Conservation (phyloP, 805 yeast species). For the Zygosaccharomyces rouxii region DNA sequence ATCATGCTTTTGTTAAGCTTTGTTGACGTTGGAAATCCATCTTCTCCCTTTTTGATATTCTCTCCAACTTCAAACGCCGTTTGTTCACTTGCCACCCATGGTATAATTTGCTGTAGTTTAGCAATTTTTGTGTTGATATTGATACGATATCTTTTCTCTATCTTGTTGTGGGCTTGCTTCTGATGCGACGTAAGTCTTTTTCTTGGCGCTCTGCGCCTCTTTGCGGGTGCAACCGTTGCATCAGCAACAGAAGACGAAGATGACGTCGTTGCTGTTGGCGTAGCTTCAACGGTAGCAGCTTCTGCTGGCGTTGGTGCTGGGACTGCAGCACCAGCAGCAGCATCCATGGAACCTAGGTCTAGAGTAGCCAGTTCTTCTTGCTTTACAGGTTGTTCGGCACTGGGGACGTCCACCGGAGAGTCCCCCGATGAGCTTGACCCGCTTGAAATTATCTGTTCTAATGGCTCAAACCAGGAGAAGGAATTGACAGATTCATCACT, state of each 20-base stretch:
- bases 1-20: conserved; percentile 63
- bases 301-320: not conserved
- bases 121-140: conserved; percentile 71
- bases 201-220: conserved; percentile 48
- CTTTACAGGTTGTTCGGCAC: not conserved
- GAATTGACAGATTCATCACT: conserved; percentile 11
- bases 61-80: conserved; percentile 51
- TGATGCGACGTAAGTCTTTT: conserved; percentile 55
- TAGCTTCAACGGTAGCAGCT: not conserved
- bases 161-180: conserved; percentile 67
- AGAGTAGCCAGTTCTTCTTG: conserved; percentile 2
- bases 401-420: conserved; percentile 17
- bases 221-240: conserved; percentile 11
- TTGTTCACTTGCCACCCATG: conserved; percentile 59
- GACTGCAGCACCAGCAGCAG: not conserved
- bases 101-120: conserved; percentile 60
- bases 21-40: conserved; percentile 24
- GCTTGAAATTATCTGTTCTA: conserved; percentile 27
- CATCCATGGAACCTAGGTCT: conserved; percentile 1
- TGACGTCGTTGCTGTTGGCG: no score
- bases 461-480: conserved; percentile 27
- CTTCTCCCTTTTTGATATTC: conserved; percentile 10
- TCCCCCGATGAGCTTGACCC: conserved; percentile 24
- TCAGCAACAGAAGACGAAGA: not conserved
- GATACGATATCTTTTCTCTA: conserved; percentile 66